These are phyloP conservation scores for Arachnopeziza araneosa DNA, from an alignment of 2,329 filamentous ascomycete species.

Conservation along the genomic window DNA sequence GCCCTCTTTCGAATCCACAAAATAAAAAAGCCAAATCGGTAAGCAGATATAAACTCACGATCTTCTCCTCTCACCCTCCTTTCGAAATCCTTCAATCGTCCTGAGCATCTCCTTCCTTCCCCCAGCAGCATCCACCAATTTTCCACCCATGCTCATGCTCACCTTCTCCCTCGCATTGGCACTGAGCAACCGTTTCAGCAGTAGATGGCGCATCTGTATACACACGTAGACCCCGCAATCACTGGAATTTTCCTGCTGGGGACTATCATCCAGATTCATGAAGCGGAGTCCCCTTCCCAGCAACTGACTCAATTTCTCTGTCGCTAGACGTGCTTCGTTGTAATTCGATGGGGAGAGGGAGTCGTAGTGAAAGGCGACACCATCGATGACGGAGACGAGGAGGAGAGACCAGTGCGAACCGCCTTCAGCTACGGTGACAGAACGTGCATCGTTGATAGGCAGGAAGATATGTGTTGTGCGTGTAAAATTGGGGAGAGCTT, in stretches of 20 bases:
- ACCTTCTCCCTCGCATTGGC: conserved; percentile 81
- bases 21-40: background rate
- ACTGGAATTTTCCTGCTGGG: conserved; percentile 85
- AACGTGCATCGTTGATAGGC: conserved; percentile 84
- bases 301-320: conserved; percentile 62
- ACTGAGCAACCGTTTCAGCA: conserved; percentile 74
- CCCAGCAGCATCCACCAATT: conserved; percentile 72
- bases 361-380: conserved; percentile 95
- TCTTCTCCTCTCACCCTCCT: conserved; percentile 78
- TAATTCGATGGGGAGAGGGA: conserved; percentile 73
- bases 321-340: conserved; percentile 63
- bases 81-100: conserved; percentile 80
- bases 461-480: conserved; percentile 89
- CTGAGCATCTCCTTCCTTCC: conserved; percentile 86
- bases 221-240: conserved; percentile 98
- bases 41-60: conserved; percentile 53
- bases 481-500: conserved; percentile 74
- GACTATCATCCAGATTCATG: conserved; percentile 76
- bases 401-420: conserved; percentile 94
- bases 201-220: conserved; percentile 87
- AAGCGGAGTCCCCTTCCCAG: conserved; percentile 66
- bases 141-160: conserved; percentile 86
- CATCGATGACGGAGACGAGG: conserved; percentile 81
- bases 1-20: background rate
- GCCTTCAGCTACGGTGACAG: conserved; percentile 72